phyloP scores from a whole-genome alignment of 2,329 filamentous ascomycete species.

The Neopestalotiopsis rosae region DNA sequence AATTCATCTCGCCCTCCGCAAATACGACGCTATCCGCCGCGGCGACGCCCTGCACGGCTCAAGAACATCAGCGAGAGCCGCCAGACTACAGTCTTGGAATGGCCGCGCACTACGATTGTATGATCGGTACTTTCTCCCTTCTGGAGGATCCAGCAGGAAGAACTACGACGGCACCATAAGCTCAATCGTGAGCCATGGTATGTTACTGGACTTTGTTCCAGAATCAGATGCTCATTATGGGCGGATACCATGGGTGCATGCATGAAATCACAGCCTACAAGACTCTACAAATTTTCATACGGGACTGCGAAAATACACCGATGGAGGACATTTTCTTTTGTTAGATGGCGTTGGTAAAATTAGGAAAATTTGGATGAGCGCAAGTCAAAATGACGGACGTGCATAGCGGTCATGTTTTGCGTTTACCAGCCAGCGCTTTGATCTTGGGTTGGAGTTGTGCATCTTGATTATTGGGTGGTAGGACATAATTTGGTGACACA shows the following conservation, averaged over 20 bases:
- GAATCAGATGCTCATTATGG: not conserved
- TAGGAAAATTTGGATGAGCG: not conserved
- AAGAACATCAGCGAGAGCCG: not conserved
- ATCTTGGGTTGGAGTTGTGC: not conserved
- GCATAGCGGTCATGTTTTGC: not conserved
- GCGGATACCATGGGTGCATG: slow-evolving; percentile 1
- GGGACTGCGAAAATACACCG: not conserved
- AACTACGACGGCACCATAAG: not conserved
- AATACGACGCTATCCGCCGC: not conserved
- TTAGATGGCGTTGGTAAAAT: not conserved
- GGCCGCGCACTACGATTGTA: not conserved
- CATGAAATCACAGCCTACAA: not conserved
- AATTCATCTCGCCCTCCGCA: not conserved
- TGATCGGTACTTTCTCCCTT: not conserved
- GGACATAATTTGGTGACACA: not conserved
- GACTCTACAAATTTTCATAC: not conserved
- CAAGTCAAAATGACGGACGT: not conserved
- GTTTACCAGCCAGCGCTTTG: not conserved
- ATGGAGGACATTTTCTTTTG: not conserved
- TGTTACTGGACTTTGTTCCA: not conserved
- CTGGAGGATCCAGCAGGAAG: not conserved
- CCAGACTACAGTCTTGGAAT: not conserved
- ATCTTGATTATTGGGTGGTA: not conserved
- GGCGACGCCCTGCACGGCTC: not conserved
- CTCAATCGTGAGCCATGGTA: not conserved